Evolutionary conservation across 1,284 basidiomycete species (phyloP), one percentile per base, ranked within the genome.

Genomic region (Takashimella tepidaria): DNA sequence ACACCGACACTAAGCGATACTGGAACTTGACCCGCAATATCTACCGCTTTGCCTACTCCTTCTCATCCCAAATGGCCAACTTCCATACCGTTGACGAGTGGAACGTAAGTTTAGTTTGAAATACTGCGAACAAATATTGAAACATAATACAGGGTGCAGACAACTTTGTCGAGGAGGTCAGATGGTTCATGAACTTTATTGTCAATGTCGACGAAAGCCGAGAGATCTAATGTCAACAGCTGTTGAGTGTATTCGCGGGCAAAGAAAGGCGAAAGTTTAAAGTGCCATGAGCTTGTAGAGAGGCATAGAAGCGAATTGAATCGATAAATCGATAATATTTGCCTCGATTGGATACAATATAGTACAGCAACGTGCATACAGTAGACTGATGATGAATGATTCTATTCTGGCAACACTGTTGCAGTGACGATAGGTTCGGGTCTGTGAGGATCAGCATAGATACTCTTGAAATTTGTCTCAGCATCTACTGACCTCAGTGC

Each of bases 401-500:
- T 19, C 37, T 48, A 66, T 44, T 70, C 68, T 1, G 72, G 72
- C 40, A 74, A 53, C 2, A 68, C 55, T 1, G 74, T 76, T 8
- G 73, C 72, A 2, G 69, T 67, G 2, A 76, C 74, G 16, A 76
- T 70, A 0, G 74, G 74, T 62, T 76, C 74, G 2, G 74, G 74
- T 19, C 74, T 74, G 50, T 2, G 13, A 4, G 42, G 23, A 24
- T 5, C 25, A 8, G 12, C 19, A 13, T 22, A 16, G n/a, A 4
- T 6, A 11, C 20, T 37, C n/a, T 21, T 12, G 12, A 22, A 46
- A 40, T 43, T n/a, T n/a, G n/a, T n/a, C n/a, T n/a, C n/a, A n/a
- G n/a, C 0, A 16, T 16, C 21, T 0, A 66, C 70, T 51, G 50
- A 75, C 74, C 74, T 56, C 12, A 75, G 56, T 3, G 69, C 60